These are phyloP conservation scores for Pterocarpus macrocarpus DNA, from an alignment of 306 rosid species.

Conservation along the genomic window DNA sequence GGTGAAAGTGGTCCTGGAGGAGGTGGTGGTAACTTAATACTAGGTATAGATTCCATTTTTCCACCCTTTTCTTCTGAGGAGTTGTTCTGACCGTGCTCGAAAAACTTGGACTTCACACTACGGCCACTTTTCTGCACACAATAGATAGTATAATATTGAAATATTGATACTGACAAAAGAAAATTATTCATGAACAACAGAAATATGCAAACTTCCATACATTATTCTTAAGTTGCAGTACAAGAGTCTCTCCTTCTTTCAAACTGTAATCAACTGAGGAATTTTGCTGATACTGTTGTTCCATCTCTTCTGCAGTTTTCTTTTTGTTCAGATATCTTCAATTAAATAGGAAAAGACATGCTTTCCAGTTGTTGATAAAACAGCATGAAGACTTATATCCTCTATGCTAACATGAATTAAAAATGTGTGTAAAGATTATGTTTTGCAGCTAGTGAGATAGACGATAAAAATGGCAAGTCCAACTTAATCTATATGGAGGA, in stretches of 20 bases:
- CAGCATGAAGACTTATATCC: slow-evolving; percentile 22
- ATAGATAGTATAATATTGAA: slow-evolving; percentile 28
- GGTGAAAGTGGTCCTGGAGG: slow-evolving; percentile 81
- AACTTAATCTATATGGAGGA: slow-evolving; percentile 44
- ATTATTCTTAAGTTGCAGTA: slow-evolving; percentile 76
- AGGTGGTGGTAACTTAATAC: slow-evolving; percentile 86
- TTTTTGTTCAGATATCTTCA: slow-evolving; percentile 88
- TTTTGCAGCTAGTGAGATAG: slow-evolving; percentile 30
- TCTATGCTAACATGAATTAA: background rate
- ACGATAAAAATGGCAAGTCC: slow-evolving; percentile 33
- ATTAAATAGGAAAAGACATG: slow-evolving; percentile 33
- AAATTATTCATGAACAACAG: slow-evolving; percentile 11
- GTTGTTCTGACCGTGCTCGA: slow-evolving; percentile 62
- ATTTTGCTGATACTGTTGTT: slow-evolving; percentile 82
- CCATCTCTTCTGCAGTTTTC: slow-evolving; percentile 99
- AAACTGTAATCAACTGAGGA: slow-evolving; percentile 92
- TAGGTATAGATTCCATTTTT: slow-evolving; percentile 58
- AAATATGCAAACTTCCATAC: slow-evolving; percentile 55
- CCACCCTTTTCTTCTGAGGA: slow-evolving; percentile 67
- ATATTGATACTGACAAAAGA: slow-evolving; percentile 11
- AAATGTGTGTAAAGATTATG: slow-evolving; percentile 24
- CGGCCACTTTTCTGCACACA: slow-evolving; percentile 68
- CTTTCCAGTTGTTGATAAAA: background rate
- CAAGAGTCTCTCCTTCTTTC: slow-evolving; percentile 95
- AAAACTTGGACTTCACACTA: slow-evolving; percentile 67